phyloP scores from a whole-genome alignment of 1,284 basidiomycete species.

The Bondarzewia mesenterica region DNA sequence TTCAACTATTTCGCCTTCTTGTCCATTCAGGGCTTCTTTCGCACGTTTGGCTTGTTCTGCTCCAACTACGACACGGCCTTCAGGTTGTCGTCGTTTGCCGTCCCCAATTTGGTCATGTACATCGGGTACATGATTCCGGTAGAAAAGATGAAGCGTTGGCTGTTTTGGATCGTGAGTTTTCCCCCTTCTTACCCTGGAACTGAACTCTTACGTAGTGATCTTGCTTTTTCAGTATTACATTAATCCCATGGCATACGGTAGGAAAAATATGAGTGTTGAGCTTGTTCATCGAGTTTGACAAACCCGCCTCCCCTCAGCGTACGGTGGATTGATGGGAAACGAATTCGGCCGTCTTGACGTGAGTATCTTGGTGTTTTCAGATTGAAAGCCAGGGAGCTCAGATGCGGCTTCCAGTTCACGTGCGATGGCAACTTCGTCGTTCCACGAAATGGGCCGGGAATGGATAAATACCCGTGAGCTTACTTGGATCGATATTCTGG shows the following conservation, averaged over 20 bases:
- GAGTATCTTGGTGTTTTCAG: constrained; percentile 12
- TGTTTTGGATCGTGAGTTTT: constrained; percentile 72
- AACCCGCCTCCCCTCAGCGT: constrained; percentile 30
- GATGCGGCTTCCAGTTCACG: constrained; percentile 30
- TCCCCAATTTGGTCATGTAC: constrained; percentile 59
- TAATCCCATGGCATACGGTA: constrained; percentile 73
- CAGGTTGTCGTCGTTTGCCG: constrained; percentile 51
- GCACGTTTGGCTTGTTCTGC: constrained; percentile 59
- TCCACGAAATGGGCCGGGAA: constrained; percentile 58
- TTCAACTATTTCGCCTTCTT: constrained; percentile 55
- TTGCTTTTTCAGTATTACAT: constrained; percentile 50
- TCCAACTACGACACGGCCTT: constrained; percentile 60
- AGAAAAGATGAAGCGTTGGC: constrained; percentile 77
- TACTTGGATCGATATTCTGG: background rate
- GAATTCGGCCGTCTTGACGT: constrained; percentile 71
- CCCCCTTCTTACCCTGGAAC: background rate
- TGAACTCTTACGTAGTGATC: background rate
- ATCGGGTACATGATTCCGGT: constrained; percentile 70
- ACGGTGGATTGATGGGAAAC: constrained; percentile 76
- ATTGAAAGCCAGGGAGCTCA: constrained; percentile 5
- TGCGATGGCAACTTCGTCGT: constrained; percentile 68
- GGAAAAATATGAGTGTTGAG: constrained; percentile 7
- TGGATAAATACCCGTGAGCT: constrained; percentile 61
- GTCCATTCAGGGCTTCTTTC: constrained; percentile 69
- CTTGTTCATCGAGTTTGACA: background rate